Evolutionary conservation across 2,329 filamentous ascomycete species (phyloP).

Genomic region (Fusarium devonianum): DNA sequence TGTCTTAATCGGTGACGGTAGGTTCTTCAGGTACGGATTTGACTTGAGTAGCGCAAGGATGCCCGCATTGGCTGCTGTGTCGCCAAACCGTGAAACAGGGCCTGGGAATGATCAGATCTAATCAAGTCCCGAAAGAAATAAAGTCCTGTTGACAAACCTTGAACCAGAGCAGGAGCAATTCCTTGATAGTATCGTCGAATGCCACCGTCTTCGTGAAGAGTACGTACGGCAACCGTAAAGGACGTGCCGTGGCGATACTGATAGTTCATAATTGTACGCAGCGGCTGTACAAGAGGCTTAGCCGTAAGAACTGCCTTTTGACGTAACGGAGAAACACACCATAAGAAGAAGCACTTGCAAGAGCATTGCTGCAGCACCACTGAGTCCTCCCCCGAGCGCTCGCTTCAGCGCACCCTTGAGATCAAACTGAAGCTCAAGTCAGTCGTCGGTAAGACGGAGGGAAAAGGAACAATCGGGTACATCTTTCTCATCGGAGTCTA

Average conservation of each 20-base stretch:
- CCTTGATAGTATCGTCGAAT: slow-evolving; percentile 55
- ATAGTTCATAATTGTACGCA: slow-evolving; percentile 60
- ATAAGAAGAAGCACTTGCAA: slow-evolving; percentile 57
- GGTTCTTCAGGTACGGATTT: slow-evolving; percentile 52
- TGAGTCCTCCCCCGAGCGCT: slow-evolving; percentile 55
- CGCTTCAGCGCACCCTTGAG: slow-evolving; percentile 52
- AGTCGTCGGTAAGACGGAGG: accelerated
- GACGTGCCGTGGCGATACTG: slow-evolving; percentile 56
- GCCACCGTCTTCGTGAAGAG: slow-evolving; percentile 52
- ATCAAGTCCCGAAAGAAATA: accelerated
- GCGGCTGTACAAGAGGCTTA: slow-evolving; percentile 46
- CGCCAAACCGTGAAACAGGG: slow-evolving; percentile 55
- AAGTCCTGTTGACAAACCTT: slow-evolving; percentile 43
- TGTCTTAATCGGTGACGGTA: slow-evolving; percentile 54
- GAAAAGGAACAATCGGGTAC: background rate
- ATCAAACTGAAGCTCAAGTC: slow-evolving; percentile 49
- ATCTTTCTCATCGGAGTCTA: slow-evolving; percentile 43
- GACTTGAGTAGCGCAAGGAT: slow-evolving; percentile 57
- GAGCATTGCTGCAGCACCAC: slow-evolving; percentile 57
- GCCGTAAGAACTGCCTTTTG: accelerated
- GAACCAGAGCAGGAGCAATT: slow-evolving; percentile 53
- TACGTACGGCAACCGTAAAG: slow-evolving; percentile 50
- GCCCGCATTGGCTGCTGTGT: slow-evolving; percentile 58
- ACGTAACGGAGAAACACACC: slow-evolving; percentile 39
- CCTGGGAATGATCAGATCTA: slow-evolving; percentile 38